A percentile compares a stretch with the other conserved stretches of the same genome.
phyloP scores from a whole-genome alignment of 108 stramenopile genomes.

The Skeletonema costatum region DNA sequence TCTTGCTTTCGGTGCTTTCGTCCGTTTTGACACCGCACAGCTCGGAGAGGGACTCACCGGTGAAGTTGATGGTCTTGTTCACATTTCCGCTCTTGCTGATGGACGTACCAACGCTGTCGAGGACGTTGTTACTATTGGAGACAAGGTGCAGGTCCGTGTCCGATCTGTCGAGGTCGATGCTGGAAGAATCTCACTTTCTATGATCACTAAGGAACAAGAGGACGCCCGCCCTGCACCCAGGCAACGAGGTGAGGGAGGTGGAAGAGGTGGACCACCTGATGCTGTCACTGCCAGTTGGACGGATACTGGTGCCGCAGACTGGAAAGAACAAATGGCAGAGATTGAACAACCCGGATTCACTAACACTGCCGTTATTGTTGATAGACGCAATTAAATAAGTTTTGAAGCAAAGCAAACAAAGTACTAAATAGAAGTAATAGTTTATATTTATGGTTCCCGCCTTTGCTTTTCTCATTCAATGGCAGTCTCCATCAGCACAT shows the following conservation, averaged over 20 bases:
- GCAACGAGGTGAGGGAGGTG: slow-evolving; percentile 25
- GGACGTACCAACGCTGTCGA: slow-evolving; percentile 65
- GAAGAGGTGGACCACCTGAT: slow-evolving; percentile 10
- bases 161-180: slow-evolving; percentile 64
- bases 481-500: neutral
- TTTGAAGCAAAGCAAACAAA: slow-evolving; percentile 1
- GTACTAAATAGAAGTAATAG: slow-evolving; percentile 9
- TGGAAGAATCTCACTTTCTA: slow-evolving; percentile 77
- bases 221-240: slow-evolving; percentile 43
- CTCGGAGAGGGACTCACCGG: slow-evolving; percentile 72
- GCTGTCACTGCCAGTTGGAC: slow-evolving; percentile 37
- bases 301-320: slow-evolving; percentile 73
- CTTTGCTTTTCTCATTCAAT: neutral
- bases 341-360: slow-evolving; percentile 62
- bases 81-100: slow-evolving; percentile 77
- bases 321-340: slow-evolving; percentile 72
- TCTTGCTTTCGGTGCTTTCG: slow-evolving; percentile 93
- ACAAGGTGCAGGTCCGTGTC: slow-evolving; percentile 84
- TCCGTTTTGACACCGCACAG: slow-evolving; percentile 79
- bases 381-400: slow-evolving; percentile 43
- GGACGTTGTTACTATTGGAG: slow-evolving; percentile 65
- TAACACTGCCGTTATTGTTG: slow-evolving; percentile 68
- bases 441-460: slow-evolving; percentile 5
- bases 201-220: slow-evolving; percentile 85
- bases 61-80: slow-evolving; percentile 86